Evolutionary conservation across 2,329 filamentous ascomycete genomes (phyloP).

Genomic region (Ceratocystis albifundus): DNA sequence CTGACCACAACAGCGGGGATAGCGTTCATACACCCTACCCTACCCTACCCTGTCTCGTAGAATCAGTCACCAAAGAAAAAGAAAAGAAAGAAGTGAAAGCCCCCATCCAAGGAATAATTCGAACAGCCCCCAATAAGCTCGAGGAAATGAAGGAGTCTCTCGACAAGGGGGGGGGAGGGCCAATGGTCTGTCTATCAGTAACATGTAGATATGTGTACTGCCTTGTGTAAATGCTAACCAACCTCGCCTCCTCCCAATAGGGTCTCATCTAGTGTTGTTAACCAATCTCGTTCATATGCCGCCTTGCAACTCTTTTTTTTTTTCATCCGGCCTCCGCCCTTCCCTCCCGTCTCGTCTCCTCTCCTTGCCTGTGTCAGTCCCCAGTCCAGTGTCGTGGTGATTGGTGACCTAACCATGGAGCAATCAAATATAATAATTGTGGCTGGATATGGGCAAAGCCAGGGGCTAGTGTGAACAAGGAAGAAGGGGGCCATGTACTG

Average conservation of each 20-base stretch:
- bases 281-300: neutral
- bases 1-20: neutral
- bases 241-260: no score
- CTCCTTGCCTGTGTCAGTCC: neutral
- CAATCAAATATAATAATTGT: neutral
- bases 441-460: neutral
- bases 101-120: neutral
- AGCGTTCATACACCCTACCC: neutral
- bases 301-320: neutral
- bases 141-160: neutral
- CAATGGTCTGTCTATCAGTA: no score
- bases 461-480: neutral
- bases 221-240: no score
- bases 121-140: neutral
- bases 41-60: neutral
- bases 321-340: neutral
- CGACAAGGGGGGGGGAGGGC: no score
- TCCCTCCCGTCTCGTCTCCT: no score
- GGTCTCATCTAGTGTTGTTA: no score
- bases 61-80: neutral
- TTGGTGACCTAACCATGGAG: neutral
- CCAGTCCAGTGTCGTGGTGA: neutral
- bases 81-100: neutral
- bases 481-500: neutral
- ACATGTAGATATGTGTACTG: no score